These are phyloP conservation scores for Aegilops longissima DNA, from an alignment of 176 grass and related monocot genomes.

Conservation along the genomic window DNA sequence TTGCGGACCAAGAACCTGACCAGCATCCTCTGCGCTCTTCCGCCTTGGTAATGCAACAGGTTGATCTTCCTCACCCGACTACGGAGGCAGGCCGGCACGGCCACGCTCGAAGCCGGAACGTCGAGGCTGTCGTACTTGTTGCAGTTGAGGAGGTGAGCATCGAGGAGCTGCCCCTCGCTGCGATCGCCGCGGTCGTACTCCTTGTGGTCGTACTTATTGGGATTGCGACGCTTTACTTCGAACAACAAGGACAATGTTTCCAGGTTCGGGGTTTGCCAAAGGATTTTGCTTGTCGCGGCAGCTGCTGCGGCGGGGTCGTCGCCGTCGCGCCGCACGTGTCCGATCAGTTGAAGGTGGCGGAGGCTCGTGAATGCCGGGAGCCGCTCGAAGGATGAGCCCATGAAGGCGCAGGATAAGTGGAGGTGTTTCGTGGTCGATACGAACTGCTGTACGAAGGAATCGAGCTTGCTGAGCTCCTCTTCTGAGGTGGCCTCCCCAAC, in stretches of 20 bases:
- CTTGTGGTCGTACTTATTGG: no score
- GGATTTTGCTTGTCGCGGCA: neutral
- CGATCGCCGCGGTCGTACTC: no score
- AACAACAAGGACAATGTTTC: neutral
- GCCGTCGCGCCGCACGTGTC: neutral
- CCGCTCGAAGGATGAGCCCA: neutral
- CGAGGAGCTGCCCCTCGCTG: no score
- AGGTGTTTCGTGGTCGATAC: neutral
- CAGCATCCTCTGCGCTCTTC: neutral
- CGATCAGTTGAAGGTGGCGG: neutral
- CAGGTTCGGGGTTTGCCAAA: neutral
- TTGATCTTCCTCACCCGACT: neutral
- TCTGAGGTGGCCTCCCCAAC: neutral
- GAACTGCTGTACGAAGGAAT: neutral
- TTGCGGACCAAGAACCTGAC: neutral
- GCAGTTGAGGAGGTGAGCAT: no score
- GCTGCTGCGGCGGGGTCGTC: neutral
- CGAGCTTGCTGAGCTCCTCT: neutral
- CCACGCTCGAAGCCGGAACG: fast-evolving
- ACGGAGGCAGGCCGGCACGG: no score
- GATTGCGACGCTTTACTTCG: neutral
- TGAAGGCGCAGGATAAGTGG: neutral
- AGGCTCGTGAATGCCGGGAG: neutral
- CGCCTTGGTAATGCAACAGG: neutral
- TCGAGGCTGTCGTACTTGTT: no score